Evolutionary conservation across 1,139 yeast genomes (phyloP), one percentile per base, ranked within the genome.

Genomic region (Suhomyces bribrorum): DNA sequence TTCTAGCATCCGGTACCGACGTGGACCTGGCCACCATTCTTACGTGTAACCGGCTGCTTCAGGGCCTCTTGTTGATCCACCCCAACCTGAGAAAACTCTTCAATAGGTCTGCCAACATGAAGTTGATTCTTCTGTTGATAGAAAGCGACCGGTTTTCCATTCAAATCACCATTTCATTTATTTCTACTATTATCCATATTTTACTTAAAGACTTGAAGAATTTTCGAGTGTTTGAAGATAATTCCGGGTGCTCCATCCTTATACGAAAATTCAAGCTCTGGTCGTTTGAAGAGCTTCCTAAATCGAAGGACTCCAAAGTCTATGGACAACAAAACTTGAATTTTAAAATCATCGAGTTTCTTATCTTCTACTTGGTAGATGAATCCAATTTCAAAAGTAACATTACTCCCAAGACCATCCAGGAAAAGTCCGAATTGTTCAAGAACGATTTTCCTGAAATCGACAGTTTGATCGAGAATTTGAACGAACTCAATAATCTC

Each of bases 361-460:
- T 85, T 41, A 75, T 85, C 43, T 83, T 85, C 53, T 85, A 86
- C 52, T 60, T 85, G 42, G 72, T 79, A 6, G 90, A 88, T n/a
- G 94, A 86, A 57, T 62, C 73, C 3, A 60, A 50, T 13, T 47
- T 52, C 18, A 55, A 53, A 7, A 41, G 48, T 16, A 43, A 37
- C 14, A 54, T 45, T 47, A 62, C 36, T 28, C 43, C 32, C n/a
- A 46, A 26, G 42, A 76, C 67, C 1, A 69, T 79, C 7, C 57
- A 64, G 30, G 83, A 81, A 36, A 84, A 85, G 54, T 75, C 81
- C 16, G 62, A 61, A 26, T 60, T 79, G 38, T 73, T 85, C 45
- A 75, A 79, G 37, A 48, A 57, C 1, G 67, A 64, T 29, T 71
- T 71, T 42, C 68, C 74, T 1, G 76, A 63, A 20, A 73, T 73